Base-by-base conservation (phyloP, 192 early-diverging fungal species). In the Backusella parvicylindrica region DNA sequence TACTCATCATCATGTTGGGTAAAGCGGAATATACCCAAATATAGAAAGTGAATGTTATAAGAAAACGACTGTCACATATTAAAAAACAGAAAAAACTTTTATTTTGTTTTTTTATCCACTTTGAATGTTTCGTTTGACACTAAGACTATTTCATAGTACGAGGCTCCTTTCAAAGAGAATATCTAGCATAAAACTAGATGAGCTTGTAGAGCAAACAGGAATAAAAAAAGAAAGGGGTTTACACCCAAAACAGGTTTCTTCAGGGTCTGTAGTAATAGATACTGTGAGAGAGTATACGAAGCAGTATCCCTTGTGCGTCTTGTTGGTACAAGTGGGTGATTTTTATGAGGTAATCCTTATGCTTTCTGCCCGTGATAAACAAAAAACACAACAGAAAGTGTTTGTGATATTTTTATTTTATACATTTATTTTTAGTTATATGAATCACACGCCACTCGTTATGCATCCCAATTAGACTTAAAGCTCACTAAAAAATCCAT, bases 291-390 rank as follows among this genome's bases (percentile, higher is more conserved):
- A 85, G 56, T 83, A 79, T 64, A 85, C 89, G 37, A 77, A 84
- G 33, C 77, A 87, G 21, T 89, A 94, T 72, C 92, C 92, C 0
- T 69, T 84, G 26, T 91, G 92, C 74, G 89, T 93, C 18, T 77
- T 94, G 1, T 84, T 94, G 13, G 85, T 90, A 16, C 89, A 89
- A 36, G 93, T 94, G 23, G 93, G 93, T n/a, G 89, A 91, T 69
- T 93, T 94, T 71, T 94, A 93, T 78, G 93, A 94, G 82, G 87
- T 89, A 86, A 70, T 11, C 11, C 13, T 65, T 65, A 26, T 72
- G 33, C 15, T 0, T 18, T 23, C 43, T 75, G 11, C 11, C 18
- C 30, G 7, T 40, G 18, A 32, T 73, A 18, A 53, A 31, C 32
- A 35, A 43, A 26, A n/a, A 7, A 15, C 7, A 41, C 11, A 8